Evolutionary conservation across 345 rosid species (phyloP), one percentile per base, ranked within the genome.

Genomic region (Triadica sebifera): DNA sequence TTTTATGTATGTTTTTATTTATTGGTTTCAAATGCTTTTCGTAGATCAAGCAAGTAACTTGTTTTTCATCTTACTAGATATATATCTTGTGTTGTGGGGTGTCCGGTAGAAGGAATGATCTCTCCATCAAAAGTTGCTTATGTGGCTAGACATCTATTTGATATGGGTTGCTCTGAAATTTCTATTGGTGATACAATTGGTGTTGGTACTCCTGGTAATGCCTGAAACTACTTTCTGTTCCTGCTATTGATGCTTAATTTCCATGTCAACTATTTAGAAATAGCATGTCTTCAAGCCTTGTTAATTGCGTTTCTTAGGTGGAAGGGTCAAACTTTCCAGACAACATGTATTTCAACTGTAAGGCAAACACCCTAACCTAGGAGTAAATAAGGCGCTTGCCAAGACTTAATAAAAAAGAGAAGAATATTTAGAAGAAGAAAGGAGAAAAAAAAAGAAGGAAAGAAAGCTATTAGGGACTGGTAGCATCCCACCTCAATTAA

Each of bases 161-260:
- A 87, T 45, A 94, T 92, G 98, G 98, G 98, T 69, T 94, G 97
- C 86, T 94, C 85, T 75, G 97, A 94, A 80, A 92, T 94, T 65
- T 92, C 97, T 49, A 86, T 94, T 2, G 97, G 83, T 46, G 98
- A 94, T 81, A 92, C 98, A 45, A 87, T 86, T 76, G 98, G 98
- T 72, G 90, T 89, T 65, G 98, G 92, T 62, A 92, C 98, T 75
- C 97, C 98, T 46, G 98, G 98, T 94, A 87, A 84, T 73, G 71
- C 75, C 73, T n/a, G 53, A 60, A 67, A 52, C 24, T 66, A 5
- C 70, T 37, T 66, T 62, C 12, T 24, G 34, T 34, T 43, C 11
- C 1, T 20, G 10, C 17, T 45, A 45, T 11, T 45, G 17, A 45
- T 43, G 9, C 12, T 17, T 65, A 45, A 65, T 20, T 16, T 45